A percentile compares a stretch with the other conserved stretches of the same genome.
Evolutionary conservation across 176 grass and related monocot species (phyloP).

Genomic region (Carex kokanica): DNA sequence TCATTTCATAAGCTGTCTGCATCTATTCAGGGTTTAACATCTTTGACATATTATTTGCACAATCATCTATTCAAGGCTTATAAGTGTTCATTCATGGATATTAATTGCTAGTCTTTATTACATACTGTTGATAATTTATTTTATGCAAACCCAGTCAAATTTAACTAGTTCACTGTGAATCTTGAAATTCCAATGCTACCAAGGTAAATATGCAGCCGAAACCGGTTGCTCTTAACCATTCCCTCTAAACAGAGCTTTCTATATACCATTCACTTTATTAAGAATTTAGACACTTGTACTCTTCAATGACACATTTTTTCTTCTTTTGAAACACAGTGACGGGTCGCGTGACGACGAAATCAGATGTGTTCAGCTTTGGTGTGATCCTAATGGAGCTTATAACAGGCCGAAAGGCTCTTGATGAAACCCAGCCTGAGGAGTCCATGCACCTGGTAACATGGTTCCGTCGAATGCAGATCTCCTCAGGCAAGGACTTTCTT

Average conservation of each 20-base stretch:
- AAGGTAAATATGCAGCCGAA: no score
- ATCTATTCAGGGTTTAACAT: neutral
- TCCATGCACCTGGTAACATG: constrained; percentile 95
- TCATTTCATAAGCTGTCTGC: constrained; percentile 4
- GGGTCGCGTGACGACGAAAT: constrained; percentile 92
- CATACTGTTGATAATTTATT: neutral
- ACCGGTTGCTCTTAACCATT: no score
- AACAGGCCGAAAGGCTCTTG: constrained; percentile 75
- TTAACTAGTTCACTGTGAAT: neutral
- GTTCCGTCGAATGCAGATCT: constrained; percentile 86
- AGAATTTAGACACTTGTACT: neutral
- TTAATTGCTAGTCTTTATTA: neutral
- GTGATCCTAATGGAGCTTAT: constrained; percentile 96
- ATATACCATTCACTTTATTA: neutral
- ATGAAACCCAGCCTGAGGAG: constrained; percentile 77
- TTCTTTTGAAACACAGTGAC: constrained; percentile 55
- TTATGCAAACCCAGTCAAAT: neutral
- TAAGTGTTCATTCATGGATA: neutral
- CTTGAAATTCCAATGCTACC: neutral
- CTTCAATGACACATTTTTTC: neutral
- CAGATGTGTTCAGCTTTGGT: constrained; percentile 93
- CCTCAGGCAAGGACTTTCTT: constrained; percentile 51
- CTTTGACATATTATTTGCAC: no score
- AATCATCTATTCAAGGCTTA: neutral
- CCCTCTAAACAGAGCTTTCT: neutral